phyloP scores from a whole-genome alignment of 768 basidiomycete genomes.

The Phlebiopsis gigantea region DNA sequence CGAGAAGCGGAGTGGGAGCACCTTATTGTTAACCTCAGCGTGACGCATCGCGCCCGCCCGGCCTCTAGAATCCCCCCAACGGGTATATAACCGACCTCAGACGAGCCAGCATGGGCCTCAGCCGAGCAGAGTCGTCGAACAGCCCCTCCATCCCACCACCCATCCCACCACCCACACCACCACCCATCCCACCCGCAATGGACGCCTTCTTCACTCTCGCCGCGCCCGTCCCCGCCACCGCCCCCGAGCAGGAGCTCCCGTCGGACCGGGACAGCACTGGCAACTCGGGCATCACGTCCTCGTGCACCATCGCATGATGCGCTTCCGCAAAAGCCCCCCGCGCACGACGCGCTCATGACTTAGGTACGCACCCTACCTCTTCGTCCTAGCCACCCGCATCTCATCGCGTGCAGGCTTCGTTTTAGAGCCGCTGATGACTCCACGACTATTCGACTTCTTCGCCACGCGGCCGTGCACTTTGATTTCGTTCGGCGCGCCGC shows the following conservation, averaged over 20 bases:
- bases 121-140: not conserved
- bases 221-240: slow-evolving; percentile 7
- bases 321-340: not conserved
- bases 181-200: slow-evolving; percentile 1
- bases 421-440: not conserved
- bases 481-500: not conserved
- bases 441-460: not conserved
- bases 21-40: not conserved
- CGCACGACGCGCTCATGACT: not conserved
- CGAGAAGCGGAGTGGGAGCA: not conserved
- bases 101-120: not conserved
- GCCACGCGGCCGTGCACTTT: not conserved
- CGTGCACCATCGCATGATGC: not conserved
- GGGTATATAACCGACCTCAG: not conserved
- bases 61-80: not conserved
- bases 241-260: slow-evolving; percentile 4
- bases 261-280: not conserved
- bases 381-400: not conserved
- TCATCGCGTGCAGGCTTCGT: not conserved
- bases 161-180: too few species aligned
- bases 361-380: not conserved
- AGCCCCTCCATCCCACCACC: not conserved
- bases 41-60: not conserved
- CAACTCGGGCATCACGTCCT: not conserved
- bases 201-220: slow-evolving; percentile 13